A percentile compares a stretch with the other conserved stretches of the same genome.
These are phyloP conservation scores for Carex cristatella DNA, from an alignment of 176 grass and related monocot genomes.

Conservation along the genomic window DNA sequence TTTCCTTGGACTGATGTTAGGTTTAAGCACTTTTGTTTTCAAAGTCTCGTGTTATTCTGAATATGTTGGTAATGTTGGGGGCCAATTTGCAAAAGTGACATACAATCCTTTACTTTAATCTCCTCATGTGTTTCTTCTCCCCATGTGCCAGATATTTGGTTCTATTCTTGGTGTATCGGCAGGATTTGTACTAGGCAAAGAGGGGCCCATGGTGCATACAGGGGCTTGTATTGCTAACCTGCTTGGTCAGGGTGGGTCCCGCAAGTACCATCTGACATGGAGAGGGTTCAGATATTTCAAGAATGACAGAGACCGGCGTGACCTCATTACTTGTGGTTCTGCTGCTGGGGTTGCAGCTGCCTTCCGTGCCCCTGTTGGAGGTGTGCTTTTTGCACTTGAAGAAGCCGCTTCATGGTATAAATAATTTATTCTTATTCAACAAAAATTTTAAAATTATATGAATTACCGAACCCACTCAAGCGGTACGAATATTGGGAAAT, in stretches of 20 bases:
- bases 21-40: not conserved
- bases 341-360: slow-evolving; percentile 92
- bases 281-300: slow-evolving; percentile 88
- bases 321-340: slow-evolving; percentile 90
- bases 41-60: not conserved
- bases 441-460: not conserved
- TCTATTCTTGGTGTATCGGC: slow-evolving; percentile 89
- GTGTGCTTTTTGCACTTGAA: slow-evolving; percentile 95
- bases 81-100: not conserved
- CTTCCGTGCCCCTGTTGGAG: slow-evolving; percentile 86
- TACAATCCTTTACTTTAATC: not conserved
- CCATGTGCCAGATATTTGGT: slow-evolving; percentile 63
- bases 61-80: not conserved
- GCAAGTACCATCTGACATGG: slow-evolving; percentile 90
- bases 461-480: not conserved
- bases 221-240: slow-evolving; percentile 94
- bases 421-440: not conserved
- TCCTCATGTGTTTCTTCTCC: not conserved
- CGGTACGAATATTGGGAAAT: not conserved
- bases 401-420: slow-evolving; percentile 91
- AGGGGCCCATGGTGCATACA: slow-evolving; percentile 98
- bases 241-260: slow-evolving; percentile 85
- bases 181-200: slow-evolving; percentile 94
- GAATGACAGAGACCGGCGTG: slow-evolving; percentile 77
- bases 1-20: not conserved